Conservation (phyloP, 2,329 filamentous ascomycete genomes). For the Neofusicoccum sp. region DNA sequence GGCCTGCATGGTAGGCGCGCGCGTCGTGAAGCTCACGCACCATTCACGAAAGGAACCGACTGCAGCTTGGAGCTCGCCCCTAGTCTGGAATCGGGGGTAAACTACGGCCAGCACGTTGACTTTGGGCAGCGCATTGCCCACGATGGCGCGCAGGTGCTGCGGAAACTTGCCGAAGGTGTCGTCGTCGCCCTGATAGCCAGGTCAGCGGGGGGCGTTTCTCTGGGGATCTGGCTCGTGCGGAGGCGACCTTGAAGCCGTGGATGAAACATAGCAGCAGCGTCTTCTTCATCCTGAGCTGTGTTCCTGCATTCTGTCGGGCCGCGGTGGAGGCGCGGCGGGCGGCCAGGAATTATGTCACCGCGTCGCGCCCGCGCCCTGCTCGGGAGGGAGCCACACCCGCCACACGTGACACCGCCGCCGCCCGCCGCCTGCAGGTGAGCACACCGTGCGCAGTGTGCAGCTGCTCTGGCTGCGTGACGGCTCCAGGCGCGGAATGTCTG, state of each 20-base stretch:
- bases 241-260: conserved; percentile 75
- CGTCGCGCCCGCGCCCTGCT: neutral
- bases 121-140: conserved; percentile 66
- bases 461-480: too few species aligned
- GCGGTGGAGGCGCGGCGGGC: neutral
- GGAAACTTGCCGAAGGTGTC: conserved; percentile 76
- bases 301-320: conserved; percentile 9
- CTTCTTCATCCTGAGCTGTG: conserved; percentile 62
- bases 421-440: too few species aligned
- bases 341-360: conserved; percentile 6
- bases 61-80: conserved; percentile 65
- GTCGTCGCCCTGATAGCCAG: conserved; percentile 63
- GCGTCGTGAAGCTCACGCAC: conserved; percentile 40
- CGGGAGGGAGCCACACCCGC: neutral
- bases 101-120: conserved; percentile 65
- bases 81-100: conserved; percentile 82
- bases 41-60: conserved; percentile 77
- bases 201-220: conserved; percentile 6
- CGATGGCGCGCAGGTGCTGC: conserved; percentile 64
- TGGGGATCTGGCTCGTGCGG: neutral
- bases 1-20: conserved; percentile 4
- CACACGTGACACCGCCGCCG: neutral
- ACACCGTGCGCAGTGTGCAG: too few species aligned
- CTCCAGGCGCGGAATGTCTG: too few species aligned
- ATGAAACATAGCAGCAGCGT: conserved; percentile 80